phyloP scores from a whole-genome alignment of 257 asterid species.

The Fraxinus cuspidata region DNA sequence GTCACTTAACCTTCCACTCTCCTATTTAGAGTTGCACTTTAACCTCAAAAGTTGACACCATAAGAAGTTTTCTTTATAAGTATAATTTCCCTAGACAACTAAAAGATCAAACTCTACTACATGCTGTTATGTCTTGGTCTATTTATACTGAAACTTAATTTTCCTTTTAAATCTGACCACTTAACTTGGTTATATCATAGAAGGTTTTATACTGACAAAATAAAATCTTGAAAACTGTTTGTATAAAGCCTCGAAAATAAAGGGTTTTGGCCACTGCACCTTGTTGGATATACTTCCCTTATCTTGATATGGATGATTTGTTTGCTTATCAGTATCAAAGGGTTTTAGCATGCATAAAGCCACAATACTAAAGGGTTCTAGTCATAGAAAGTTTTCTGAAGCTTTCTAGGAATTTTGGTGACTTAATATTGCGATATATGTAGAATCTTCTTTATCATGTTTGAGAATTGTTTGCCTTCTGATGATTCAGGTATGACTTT shows the following conservation, averaged over 20 bases:
- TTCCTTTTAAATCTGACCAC: neutral
- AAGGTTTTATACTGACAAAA: neutral
- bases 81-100: neutral
- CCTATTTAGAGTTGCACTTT: neutral
- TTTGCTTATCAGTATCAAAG: neutral
- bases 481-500: slow-evolving; percentile 68
- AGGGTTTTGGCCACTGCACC: too few species aligned
- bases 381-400: too few species aligned
- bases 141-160: too few species aligned
- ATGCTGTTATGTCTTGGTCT: neutral
- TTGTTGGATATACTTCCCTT: slow-evolving; percentile 6
- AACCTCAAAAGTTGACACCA: neutral
- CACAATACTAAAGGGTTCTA: too few species aligned
- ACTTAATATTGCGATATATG: too few species aligned
- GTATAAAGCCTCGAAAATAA: too few species aligned
- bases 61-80: neutral
- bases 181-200: neutral
- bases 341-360: neutral
- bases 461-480: neutral
- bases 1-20: neutral
- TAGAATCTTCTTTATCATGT: neutral
- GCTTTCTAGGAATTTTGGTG: neutral
- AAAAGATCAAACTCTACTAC: neutral
- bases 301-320: neutral
- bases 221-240: neutral